Percentiles rank a stretch among this genome's conserved stretches.
Conservation (phyloP, 1,284 basidiomycete genomes). For the Microbotryomycetes sp. region DNA sequence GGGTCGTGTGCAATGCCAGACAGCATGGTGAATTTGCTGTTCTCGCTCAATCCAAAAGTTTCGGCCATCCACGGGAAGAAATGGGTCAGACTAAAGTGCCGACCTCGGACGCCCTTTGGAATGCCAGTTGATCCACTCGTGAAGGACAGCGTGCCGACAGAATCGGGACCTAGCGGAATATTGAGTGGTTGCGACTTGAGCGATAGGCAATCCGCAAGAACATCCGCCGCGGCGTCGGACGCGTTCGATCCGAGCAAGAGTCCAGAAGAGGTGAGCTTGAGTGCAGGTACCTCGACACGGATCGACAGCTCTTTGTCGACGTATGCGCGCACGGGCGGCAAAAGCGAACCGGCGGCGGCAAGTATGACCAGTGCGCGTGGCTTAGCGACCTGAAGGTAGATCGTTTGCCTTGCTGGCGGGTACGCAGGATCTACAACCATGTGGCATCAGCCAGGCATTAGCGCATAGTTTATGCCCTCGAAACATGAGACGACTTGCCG, state of each 20-base stretch:
- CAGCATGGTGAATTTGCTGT: slow-evolving; percentile 94
- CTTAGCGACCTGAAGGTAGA: slow-evolving; percentile 88
- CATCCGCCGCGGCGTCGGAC: slow-evolving; percentile 36
- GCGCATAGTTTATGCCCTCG: too few relatives aligned
- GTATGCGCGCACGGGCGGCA: slow-evolving; percentile 76
- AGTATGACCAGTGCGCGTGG: slow-evolving; percentile 90
- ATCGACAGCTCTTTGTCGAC: slow-evolving; percentile 73
- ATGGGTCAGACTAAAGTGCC: slow-evolving; percentile 94
- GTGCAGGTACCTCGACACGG: slow-evolving; percentile 85
- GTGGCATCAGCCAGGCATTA: background rate
- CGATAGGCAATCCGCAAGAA: slow-evolving; percentile 49
- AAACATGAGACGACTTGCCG: slow-evolving; percentile 50
- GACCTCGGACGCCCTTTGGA: slow-evolving; percentile 91
- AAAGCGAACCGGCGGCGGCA: slow-evolving; percentile 78
- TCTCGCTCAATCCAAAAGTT: slow-evolving; percentile 66
- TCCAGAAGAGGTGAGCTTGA: slow-evolving; percentile 63
- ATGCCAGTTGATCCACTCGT: slow-evolving; percentile 97
- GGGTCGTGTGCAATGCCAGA: slow-evolving; percentile 99
- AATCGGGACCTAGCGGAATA: slow-evolving; percentile 85
- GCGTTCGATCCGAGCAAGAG: slow-evolving; percentile 53
- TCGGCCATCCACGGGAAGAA: slow-evolving; percentile 99
- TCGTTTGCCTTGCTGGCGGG: slow-evolving; percentile 86
- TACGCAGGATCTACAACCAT: slow-evolving; percentile 80
- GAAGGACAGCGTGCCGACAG: slow-evolving; percentile 89
- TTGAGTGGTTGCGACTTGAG: slow-evolving; percentile 58